Evolutionary conservation across 371 early-diverging fungal genomes (phyloP).

Genomic region (Gilbertella persicaria): DNA sequence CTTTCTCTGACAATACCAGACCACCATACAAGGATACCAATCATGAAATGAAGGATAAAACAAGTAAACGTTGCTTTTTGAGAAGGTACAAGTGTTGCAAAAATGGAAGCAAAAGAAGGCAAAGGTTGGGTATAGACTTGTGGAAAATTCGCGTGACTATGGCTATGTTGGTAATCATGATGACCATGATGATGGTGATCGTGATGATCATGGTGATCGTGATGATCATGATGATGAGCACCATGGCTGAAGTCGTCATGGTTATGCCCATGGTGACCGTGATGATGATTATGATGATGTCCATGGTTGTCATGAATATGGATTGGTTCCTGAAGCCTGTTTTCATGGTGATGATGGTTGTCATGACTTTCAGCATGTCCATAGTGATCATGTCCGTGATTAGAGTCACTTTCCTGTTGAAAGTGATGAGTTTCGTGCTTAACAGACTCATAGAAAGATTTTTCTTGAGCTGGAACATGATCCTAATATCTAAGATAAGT

Average conservation of each 20-base stretch:
- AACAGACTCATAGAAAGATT: not conserved
- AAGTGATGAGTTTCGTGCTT: not conserved
- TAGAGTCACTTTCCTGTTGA: slow-evolving; percentile 4
- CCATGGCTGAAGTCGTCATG: slow-evolving; percentile 17
- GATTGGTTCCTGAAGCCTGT: too few relatives aligned
- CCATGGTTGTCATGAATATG: slow-evolving; percentile 19
- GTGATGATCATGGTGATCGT: slow-evolving; percentile 19
- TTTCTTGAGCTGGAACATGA: too few relatives aligned
- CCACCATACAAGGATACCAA: slow-evolving; percentile 52
- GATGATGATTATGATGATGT: slow-evolving; percentile 15
- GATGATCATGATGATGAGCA: slow-evolving; percentile 7
- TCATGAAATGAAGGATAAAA: slow-evolving; percentile 45
- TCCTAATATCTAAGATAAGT: not conserved
- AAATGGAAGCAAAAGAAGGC: slow-evolving; percentile 32
- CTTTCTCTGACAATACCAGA: slow-evolving; percentile 52
- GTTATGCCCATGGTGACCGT: slow-evolving; percentile 10
- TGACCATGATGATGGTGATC: slow-evolving; percentile 26
- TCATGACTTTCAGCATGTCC: slow-evolving; percentile 12
- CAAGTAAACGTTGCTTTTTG: slow-evolving; percentile 67
- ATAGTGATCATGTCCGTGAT: slow-evolving; percentile 15
- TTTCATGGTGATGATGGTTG: slow-evolving; percentile 21
- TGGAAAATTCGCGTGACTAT: slow-evolving; percentile 26
- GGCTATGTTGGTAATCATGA: slow-evolving; percentile 18
- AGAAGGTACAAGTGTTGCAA: slow-evolving; percentile 42
- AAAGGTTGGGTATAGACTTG: slow-evolving; percentile 28